phyloP scores from a whole-genome alignment of 176 grass and related monocot genomes.

The Oropetium thomaeum region DNA sequence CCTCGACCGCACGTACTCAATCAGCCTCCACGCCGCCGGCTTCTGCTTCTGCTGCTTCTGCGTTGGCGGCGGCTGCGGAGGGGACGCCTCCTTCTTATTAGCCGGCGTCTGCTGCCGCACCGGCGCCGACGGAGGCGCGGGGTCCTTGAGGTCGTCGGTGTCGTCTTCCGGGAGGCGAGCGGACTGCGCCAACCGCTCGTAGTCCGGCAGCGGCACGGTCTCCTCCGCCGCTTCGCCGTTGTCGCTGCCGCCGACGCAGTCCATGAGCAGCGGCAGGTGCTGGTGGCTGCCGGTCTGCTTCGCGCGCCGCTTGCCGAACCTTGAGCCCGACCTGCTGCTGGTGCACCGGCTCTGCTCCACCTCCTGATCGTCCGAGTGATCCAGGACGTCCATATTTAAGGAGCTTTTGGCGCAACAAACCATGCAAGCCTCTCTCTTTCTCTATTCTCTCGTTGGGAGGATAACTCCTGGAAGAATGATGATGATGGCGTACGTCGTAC shows the following conservation, averaged over 20 bases:
- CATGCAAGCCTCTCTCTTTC: slow-evolving; percentile 1
- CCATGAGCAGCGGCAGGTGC: slow-evolving; percentile 49
- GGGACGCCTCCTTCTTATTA: background rate
- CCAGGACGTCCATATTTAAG: slow-evolving; percentile 39
- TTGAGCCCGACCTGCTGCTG: background rate
- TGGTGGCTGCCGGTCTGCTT: slow-evolving; percentile 28
- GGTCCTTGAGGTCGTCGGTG: background rate
- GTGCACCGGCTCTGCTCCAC: slow-evolving; percentile 5
- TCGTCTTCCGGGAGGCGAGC: slow-evolving; percentile 40
- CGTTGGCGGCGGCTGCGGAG: background rate
- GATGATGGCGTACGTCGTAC: too few species aligned
- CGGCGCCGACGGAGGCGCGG: background rate
- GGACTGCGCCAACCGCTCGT: slow-evolving; percentile 63
- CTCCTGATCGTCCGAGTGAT: slow-evolving; percentile 33
- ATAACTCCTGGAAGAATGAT: slow-evolving; percentile 3
- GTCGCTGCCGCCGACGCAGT: slow-evolving; percentile 29
- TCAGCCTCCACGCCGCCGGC: slow-evolving; percentile 60
- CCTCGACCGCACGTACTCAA: slow-evolving; percentile 58
- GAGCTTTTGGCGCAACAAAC: slow-evolving; percentile 26
- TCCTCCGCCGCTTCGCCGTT: slow-evolving; percentile 29
- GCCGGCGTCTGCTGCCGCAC: background rate
- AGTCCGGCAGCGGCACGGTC: slow-evolving; percentile 60
- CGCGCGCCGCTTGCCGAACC: slow-evolving; percentile 16
- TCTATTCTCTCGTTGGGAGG: slow-evolving; percentile 10
- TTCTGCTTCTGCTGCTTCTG: slow-evolving; percentile 44